These are phyloP conservation scores for Fusarium secorum DNA, from an alignment of 2,329 filamentous ascomycete genomes.

Conservation along the genomic window DNA sequence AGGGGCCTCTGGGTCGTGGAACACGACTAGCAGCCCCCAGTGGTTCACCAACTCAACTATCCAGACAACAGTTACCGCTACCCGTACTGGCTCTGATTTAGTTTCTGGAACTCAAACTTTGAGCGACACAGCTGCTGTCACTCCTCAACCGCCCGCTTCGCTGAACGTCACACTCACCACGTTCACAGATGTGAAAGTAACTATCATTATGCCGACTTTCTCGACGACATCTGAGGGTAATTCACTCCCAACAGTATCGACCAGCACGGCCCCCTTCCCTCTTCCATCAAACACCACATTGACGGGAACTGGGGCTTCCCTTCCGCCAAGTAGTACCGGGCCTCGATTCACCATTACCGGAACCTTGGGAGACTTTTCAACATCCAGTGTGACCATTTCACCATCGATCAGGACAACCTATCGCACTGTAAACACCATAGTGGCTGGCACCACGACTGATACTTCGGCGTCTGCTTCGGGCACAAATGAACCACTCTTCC, in stretches of 20 bases:
- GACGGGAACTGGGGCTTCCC: conserved; percentile 3
- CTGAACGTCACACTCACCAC: conserved; percentile 12
- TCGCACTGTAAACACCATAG: conserved; percentile 15
- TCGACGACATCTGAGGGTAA: conserved; percentile 3
- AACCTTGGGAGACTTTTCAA: background rate
- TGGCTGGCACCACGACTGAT: background rate
- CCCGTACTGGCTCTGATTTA: background rate
- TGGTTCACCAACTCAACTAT: conserved; percentile 12
- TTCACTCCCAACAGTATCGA: background rate
- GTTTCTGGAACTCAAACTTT: background rate
- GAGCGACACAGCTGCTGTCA: background rate
- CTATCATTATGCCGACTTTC: conserved; percentile 11
- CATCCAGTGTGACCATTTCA: background rate
- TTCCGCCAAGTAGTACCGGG: conserved; percentile 9
- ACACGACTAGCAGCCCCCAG: conserved; percentile 2
- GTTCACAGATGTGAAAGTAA: background rate
- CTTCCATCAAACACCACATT: conserved; percentile 27
- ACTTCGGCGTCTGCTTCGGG: conserved; percentile 2
- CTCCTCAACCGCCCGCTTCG: conserved; percentile 6
- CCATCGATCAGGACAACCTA: background rate
- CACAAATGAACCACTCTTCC: conserved; percentile 9
- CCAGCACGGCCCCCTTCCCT: conserved; percentile 22
- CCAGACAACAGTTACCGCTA: background rate
- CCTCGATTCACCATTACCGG: background rate
- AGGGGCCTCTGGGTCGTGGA: background rate